Percentiles rank a stretch among this genome's conserved stretches.
These are phyloP conservation scores for Lithocarpus polystachyus DNA, from an alignment of 306 rosid species.

Conservation along the genomic window DNA sequence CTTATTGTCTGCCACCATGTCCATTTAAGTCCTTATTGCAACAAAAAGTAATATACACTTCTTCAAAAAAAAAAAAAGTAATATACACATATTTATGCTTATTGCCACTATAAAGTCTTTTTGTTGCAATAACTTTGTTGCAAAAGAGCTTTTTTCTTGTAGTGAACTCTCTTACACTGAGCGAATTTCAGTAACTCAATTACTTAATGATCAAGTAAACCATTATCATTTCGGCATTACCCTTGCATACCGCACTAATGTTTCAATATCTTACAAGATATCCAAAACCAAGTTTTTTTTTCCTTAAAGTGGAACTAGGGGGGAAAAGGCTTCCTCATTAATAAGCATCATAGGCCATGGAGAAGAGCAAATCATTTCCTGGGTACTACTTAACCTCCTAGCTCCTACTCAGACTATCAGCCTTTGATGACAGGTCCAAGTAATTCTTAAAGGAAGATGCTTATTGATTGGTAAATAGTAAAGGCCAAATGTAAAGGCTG, in stretches of 20 bases:
- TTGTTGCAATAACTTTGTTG: no score
- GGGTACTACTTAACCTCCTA: slow-evolving; percentile 28
- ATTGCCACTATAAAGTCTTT: no score
- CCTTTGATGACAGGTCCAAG: slow-evolving; percentile 38
- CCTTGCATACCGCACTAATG: neutral
- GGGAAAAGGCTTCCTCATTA: neutral
- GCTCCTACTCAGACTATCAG: slow-evolving; percentile 25
- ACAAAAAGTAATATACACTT: no score
- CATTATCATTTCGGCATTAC: no score
- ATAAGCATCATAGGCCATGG: slow-evolving; percentile 28
- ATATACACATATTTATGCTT: no score
- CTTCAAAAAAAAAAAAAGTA: no score
- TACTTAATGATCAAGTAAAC: neutral
- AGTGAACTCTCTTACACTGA: neutral
- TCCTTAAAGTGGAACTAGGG: neutral
- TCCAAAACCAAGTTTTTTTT: neutral
- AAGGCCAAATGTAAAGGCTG: no score
- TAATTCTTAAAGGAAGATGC: slow-evolving; percentile 13
- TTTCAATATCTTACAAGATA: neutral
- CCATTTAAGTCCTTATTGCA: no score
- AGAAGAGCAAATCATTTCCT: slow-evolving; percentile 49
- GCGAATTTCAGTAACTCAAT: neutral
- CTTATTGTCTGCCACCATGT: neutral
- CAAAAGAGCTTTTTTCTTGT: no score
- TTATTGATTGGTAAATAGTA: no score